Conservation (phyloP, 2,329 filamentous ascomycete species). For the Fusarium xyrophilum region DNA sequence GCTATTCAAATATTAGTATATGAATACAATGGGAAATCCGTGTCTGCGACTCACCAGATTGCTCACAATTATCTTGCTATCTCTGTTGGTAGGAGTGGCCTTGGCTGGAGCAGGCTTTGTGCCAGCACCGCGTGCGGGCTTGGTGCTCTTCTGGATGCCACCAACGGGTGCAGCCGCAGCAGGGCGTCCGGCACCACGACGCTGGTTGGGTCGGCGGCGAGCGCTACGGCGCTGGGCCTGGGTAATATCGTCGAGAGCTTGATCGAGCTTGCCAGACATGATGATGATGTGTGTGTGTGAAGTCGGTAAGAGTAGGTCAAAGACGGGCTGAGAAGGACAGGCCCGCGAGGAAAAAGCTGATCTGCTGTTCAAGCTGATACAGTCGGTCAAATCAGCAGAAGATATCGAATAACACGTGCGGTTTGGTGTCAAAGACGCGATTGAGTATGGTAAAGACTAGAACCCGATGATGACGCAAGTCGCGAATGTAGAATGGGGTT, state of each 20-base stretch:
- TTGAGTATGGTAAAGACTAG: constrained; percentile 3
- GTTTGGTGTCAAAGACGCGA: constrained; percentile 22
- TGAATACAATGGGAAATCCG: background rate
- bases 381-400: constrained; percentile 38
- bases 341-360: constrained; percentile 14
- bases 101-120: constrained; percentile 71
- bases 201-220: constrained; percentile 58
- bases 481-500: constrained; percentile 8
- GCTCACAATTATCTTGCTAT: constrained; percentile 98
- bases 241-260: constrained; percentile 97
- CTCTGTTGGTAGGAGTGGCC: constrained; percentile 66
- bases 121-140: constrained; percentile 63
- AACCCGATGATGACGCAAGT: constrained; percentile 18
- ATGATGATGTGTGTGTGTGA: constrained; percentile 34
- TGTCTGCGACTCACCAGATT: constrained; percentile 76
- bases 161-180: constrained; percentile 75
- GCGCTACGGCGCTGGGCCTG: constrained; percentile 72
- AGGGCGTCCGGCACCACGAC: constrained; percentile 59
- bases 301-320: constrained; percentile 23
- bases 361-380: constrained; percentile 34
- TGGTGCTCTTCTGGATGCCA: constrained; percentile 82
- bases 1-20: constrained; percentile 68
- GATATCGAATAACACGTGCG: constrained; percentile 27
- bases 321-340: constrained; percentile 5
- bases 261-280: constrained; percentile 88